Base-by-base conservation (phyloP, 257 asterid species). In the Cinchona pubescens region DNA sequence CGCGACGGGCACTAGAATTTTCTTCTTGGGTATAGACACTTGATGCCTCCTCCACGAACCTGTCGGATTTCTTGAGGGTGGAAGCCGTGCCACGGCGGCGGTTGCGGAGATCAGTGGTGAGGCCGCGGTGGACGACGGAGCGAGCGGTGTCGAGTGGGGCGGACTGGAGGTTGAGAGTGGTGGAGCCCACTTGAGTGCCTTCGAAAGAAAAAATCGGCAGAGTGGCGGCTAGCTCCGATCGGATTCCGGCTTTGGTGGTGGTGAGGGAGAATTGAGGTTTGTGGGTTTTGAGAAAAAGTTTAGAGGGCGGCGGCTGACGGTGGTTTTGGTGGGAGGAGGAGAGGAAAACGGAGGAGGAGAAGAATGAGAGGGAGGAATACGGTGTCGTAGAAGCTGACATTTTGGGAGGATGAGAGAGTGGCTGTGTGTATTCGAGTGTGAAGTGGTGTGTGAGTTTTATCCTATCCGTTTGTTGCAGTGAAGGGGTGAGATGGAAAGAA, bases 61-160 rank as follows among this genome's bases (percentile, higher is more conserved):
- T n/a, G n/a, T 94, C 96, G 18, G 90, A 90, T 60, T 98, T 96
- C 38, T 98, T 94, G 72, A 94, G 98, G 55, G 97, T 94, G 30
- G 99, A 94, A 8, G 99, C 99, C 1, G 98, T 94, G 12, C 98
- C 98, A 37, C 96, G 91, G 51, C 98, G 98, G 75, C 89, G 84
- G 85, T 94, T 94, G 12, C 90, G 91, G 80, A 92, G 97, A 88
- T 92, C 99, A 65, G 99, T 89, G 74, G 82, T 80, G 80, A 94
- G 61, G 2, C 99, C 99, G 5, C 99, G 96, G 87, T 94, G 98
- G 82, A 94, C 98, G 84, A 94, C 98, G 74, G 98, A 88, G 73
- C 99, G 97, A 1, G 99, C 96, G 69, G 99, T 92, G 7, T 92
- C 93, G 12, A 86, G 80, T 0, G 96, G 88, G 59, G 99, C 98